Evolutionary conservation across 2,329 filamentous ascomycete genomes (phyloP).

Genomic region (Colletotrichum orbiculare): DNA sequence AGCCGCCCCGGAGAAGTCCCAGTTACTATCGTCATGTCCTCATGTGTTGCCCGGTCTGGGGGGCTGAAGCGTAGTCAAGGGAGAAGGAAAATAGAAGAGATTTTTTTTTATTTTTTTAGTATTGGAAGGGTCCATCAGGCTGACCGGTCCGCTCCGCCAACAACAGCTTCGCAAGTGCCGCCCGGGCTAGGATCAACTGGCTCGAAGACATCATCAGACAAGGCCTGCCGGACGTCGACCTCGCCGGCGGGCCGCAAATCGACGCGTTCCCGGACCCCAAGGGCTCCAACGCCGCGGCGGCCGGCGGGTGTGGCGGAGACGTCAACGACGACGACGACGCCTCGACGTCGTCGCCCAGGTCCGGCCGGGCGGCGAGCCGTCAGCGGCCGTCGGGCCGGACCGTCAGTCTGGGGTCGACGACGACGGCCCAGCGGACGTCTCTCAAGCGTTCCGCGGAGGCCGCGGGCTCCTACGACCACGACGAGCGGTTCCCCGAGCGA

Average conservation of each 20-base stretch:
- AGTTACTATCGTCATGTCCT: too few relatives aligned
- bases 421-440: not conserved
- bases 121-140: not conserved
- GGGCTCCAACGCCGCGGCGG: slow-evolving; percentile 1
- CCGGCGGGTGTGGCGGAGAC: slow-evolving; percentile 20
- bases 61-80: too few relatives aligned
- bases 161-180: slow-evolving; percentile 39
- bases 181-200: slow-evolving; percentile 47
- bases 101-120: not conserved
- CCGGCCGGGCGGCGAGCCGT: slow-evolving; percentile 11
- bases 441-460: slow-evolving; percentile 24
- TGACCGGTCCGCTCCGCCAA: not conserved
- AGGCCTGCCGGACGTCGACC: slow-evolving; percentile 44
- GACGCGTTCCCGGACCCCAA: slow-evolving; percentile 39
- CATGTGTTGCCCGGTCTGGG: too few relatives aligned
- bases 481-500: slow-evolving; percentile 63
- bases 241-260: slow-evolving; percentile 43
- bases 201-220: slow-evolving; percentile 45
- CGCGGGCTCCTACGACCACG: slow-evolving; percentile 54
- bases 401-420: not conserved
- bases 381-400: not conserved
- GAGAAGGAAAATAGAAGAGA: too few relatives aligned
- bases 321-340: slow-evolving; percentile 22
- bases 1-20: too few relatives aligned
- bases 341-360: slow-evolving; percentile 11